Evolutionary conservation across 805 yeast species (phyloP), one percentile per base, ranked within the genome.

Genomic region (Isabelozyma rhagii): DNA sequence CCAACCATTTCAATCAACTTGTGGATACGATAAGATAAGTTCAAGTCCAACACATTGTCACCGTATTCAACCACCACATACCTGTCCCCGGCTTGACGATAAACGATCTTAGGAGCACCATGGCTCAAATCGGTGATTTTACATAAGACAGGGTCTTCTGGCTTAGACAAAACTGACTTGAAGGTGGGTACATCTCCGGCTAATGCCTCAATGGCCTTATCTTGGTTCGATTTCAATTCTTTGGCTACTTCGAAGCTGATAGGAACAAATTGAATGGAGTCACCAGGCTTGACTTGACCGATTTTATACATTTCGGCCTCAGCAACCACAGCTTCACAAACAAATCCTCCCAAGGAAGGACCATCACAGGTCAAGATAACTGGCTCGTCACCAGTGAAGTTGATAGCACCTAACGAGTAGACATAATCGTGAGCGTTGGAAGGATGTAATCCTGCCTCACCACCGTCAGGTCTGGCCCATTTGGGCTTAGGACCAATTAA

Each of bases 341-440:
- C 97, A 63, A 93, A 94, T 1, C 99, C 99, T 63, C 99, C 98
- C 50, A 93, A 80, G 9, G 97, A 88, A 41, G 99, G 98, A 55
- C 98, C 98, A 71, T 93, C 99, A 64, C 97, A 89, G 2, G 98
- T 90, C 67, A 93, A 78, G 55, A 93, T 91, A 34, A 93, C 99
- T 1, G 98, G 98, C 69, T 93, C 98, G 71, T 94, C 98, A 70
- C 99, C 99, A 36, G 98, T 94, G 67, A 94, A 94, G 71, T 94
- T 94, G 67, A 93, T 86, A 28, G 99, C 98, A 60, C 99, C 98
- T 47, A 91, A 73, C 0, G 98, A 90, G 67, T 93, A 93, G 47
- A 93, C 98, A 63, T 93, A 94, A 73, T 93, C 99, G 66, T 93
- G 98, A 41, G 97, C 92, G 70, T 93, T 93, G n/a, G 97, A 91